Evolutionary conservation across 2,329 filamentous ascomycete species (phyloP).

Genomic region (Phoma sp.): DNA sequence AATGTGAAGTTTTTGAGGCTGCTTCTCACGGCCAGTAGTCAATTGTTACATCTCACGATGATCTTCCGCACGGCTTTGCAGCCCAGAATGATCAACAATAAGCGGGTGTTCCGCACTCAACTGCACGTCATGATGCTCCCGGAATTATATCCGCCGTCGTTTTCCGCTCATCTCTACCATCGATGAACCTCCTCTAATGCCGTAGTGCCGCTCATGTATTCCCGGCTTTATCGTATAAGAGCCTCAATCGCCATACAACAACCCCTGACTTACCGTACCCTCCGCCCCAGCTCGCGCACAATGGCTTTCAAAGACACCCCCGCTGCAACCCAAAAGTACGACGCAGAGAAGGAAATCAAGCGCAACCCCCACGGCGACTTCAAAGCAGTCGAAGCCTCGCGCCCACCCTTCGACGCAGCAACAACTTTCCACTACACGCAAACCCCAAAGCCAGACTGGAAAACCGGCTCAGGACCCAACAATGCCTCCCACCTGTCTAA

Average conservation of each 20-base stretch:
- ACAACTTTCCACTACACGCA: conserved; percentile 65
- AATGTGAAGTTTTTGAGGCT: not conserved
- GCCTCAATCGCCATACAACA: not conserved
- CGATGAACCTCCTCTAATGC: conserved; percentile 1
- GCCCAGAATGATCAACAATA: conserved; percentile 8
- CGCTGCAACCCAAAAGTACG: conserved; percentile 43
- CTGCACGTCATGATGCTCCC: conserved; percentile 1
- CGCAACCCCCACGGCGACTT: conserved; percentile 79
- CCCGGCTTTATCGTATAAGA: conserved; percentile 3
- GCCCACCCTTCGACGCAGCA: conserved; percentile 65
- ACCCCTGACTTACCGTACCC: not conserved
- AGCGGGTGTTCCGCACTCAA: conserved; percentile 13
- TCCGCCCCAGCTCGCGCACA: not conserved
- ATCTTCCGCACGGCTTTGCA: not conserved
- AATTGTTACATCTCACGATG: not conserved
- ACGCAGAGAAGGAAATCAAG: conserved; percentile 58
- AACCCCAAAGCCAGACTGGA: conserved; percentile 71
- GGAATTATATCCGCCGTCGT: conserved; percentile 30
- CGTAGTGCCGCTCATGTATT: not conserved
- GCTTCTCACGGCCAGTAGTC: not conserved
- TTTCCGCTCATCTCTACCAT: conserved; percentile 17
- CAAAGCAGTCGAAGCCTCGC: conserved; percentile 71
- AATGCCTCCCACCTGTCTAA: conserved; percentile 59
- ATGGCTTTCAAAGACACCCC: conserved; percentile 6
- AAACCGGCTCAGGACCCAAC: conserved; percentile 71